Evolutionary conservation across 139 green algal genomes (phyloP).

Genomic region (Auxenochlorella pyrenoidosa): DNA sequence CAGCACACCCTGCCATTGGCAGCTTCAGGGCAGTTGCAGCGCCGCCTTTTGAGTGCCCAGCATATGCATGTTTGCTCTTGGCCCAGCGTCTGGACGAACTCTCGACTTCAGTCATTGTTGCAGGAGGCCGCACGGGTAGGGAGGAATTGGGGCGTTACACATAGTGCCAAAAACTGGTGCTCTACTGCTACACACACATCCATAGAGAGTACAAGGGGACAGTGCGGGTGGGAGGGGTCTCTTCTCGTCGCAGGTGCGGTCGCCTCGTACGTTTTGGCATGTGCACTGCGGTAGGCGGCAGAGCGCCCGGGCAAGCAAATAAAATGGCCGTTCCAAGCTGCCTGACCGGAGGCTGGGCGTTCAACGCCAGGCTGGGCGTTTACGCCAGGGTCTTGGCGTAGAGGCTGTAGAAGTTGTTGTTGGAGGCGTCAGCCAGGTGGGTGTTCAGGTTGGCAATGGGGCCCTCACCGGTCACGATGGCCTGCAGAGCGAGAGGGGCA

Average conservation of each 20-base stretch:
- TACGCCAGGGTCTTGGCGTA: constrained; percentile 20
- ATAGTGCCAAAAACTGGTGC: too few species aligned
- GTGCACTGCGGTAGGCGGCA: not conserved
- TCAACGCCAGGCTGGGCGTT: constrained; percentile 1
- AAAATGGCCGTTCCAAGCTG: not conserved
- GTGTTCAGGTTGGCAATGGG: constrained; percentile 73
- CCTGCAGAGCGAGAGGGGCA: constrained; percentile 44
- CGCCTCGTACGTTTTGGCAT: constrained; percentile 5
- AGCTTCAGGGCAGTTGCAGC: too few species aligned
- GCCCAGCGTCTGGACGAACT: too few species aligned
- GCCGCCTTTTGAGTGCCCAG: too few species aligned
- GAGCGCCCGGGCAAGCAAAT: not conserved
- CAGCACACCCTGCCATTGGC: too few species aligned
- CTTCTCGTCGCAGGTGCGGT: not conserved
- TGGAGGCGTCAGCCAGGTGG: constrained; percentile 80
- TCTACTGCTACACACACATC: constrained; percentile 5
- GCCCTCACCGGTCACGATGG: constrained; percentile 74
- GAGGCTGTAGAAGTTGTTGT: constrained; percentile 37
- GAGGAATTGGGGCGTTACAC: too few species aligned
- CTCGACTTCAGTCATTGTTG: too few species aligned
- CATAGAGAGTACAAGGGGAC: not conserved
- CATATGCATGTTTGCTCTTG: too few species aligned
- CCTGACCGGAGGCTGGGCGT: not conserved
- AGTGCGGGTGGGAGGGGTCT: not conserved
- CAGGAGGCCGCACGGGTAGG: too few species aligned